Conservation (phyloP, 768 basidiomycete genomes). For the Lentinula aciculospora region DNA sequence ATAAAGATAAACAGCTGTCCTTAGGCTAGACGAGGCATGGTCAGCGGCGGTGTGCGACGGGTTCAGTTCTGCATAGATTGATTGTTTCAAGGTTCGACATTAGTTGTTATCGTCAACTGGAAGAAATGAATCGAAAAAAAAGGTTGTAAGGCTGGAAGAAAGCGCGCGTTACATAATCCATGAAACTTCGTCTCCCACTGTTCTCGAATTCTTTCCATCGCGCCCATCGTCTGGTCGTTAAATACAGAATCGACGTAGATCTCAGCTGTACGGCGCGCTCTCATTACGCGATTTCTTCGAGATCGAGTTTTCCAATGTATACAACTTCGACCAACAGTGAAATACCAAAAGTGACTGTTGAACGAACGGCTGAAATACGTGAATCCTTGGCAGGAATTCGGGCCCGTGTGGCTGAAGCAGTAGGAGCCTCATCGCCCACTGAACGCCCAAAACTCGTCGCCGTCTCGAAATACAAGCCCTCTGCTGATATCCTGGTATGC, state of each 20-base stretch:
- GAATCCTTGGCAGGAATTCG: slow-evolving; percentile 50
- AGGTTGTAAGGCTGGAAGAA: too few species aligned
- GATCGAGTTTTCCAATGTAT: background rate
- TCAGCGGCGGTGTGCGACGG: too few species aligned
- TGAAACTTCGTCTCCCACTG: too few species aligned
- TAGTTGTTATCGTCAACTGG: too few species aligned
- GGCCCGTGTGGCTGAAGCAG: slow-evolving; percentile 34
- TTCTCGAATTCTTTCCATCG: too few species aligned
- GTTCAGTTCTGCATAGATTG: too few species aligned
- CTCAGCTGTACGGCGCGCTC: background rate
- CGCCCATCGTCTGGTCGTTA: too few species aligned
- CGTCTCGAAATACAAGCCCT: slow-evolving; percentile 91
- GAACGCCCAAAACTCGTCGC: slow-evolving; percentile 55
- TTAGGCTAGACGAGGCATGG: too few species aligned
- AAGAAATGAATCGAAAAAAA: too few species aligned
- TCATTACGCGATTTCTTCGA: background rate
- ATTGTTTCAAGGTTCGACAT: too few species aligned
- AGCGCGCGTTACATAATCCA: too few species aligned
- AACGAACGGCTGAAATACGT: slow-evolving; percentile 46
- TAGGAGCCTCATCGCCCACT: slow-evolving; percentile 18
- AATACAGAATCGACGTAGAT: background rate
- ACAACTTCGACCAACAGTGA: background rate
- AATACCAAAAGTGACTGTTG: slow-evolving; percentile 18
- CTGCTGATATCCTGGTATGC: slow-evolving; percentile 79
- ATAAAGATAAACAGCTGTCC: too few species aligned